Evolutionary conservation across 257 asterid species (phyloP).

Genomic region (Coffea canephora): DNA sequence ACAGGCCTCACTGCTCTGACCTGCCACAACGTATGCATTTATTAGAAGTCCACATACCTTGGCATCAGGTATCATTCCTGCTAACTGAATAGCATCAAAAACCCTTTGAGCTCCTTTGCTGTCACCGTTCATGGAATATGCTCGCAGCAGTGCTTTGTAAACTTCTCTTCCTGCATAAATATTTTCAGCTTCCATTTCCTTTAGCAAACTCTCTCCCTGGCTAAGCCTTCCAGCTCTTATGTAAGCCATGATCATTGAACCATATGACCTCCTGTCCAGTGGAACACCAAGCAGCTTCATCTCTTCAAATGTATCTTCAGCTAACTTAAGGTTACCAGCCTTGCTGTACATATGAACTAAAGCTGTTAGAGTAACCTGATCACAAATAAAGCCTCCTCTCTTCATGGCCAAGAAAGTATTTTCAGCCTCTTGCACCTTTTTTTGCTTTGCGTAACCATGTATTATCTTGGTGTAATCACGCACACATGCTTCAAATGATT

Average conservation of each 20-base stretch:
- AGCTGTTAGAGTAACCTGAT: slow-evolving; percentile 78
- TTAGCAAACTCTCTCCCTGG: slow-evolving; percentile 51
- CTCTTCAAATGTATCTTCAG: slow-evolving; percentile 66
- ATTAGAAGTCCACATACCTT: slow-evolving; percentile 76
- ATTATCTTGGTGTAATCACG: slow-evolving; percentile 87
- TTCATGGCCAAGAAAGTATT: slow-evolving; percentile 54
- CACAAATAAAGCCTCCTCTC: slow-evolving; percentile 58
- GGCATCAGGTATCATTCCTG: slow-evolving; percentile 68
- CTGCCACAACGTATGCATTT: slow-evolving; percentile 68
- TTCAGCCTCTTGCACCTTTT: slow-evolving; percentile 67
- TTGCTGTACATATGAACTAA: slow-evolving; percentile 89
- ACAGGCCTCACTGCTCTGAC: slow-evolving; percentile 56
- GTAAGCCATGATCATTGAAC: slow-evolving; percentile 90
- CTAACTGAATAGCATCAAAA: slow-evolving; percentile 72
- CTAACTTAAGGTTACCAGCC: slow-evolving; percentile 64
- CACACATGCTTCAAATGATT: slow-evolving; percentile 71
- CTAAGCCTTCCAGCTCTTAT: slow-evolving; percentile 62
- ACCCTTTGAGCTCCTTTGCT: slow-evolving; percentile 70
- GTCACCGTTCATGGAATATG: slow-evolving; percentile 76
- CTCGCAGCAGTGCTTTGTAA: slow-evolving; percentile 78
- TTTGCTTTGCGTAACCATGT: slow-evolving; percentile 56
- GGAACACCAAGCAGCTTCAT: slow-evolving; percentile 74
- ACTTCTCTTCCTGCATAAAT: slow-evolving; percentile 77
- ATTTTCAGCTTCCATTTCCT: slow-evolving; percentile 70
- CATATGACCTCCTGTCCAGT: slow-evolving; percentile 76